These are phyloP conservation scores for Cryptococcus jaspeensis DNA, from an alignment of 1,284 basidiomycete genomes.

Conservation along the genomic window DNA sequence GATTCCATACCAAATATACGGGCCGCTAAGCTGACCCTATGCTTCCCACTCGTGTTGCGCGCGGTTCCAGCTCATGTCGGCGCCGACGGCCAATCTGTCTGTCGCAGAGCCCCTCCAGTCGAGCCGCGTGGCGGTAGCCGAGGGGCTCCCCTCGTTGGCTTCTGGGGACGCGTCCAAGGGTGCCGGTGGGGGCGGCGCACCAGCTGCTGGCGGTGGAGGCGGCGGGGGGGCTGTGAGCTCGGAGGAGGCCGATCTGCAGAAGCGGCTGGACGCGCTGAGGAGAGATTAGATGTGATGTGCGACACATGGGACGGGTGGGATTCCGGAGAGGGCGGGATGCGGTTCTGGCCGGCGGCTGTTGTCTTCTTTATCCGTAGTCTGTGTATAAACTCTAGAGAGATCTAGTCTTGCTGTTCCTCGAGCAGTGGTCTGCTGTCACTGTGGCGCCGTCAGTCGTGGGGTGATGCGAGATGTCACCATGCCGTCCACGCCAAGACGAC, in stretches of 20 bases:
- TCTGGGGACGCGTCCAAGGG: slow-evolving; percentile 51
- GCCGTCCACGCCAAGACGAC: no score
- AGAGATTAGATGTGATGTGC: slow-evolving; percentile 29
- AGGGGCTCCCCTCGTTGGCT: slow-evolving; percentile 60
- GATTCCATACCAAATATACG: neutral
- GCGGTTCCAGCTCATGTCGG: slow-evolving; percentile 67
- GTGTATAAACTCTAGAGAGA: no score
- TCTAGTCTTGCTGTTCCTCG: no score
- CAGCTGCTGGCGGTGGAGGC: slow-evolving; percentile 44
- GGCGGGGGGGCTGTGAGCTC: slow-evolving; percentile 57
- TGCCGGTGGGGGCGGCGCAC: slow-evolving; percentile 32
- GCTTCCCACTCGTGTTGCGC: slow-evolving; percentile 71
- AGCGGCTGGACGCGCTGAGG: slow-evolving; percentile 76
- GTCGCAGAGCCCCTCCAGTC: slow-evolving; percentile 63
- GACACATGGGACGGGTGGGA: neutral
- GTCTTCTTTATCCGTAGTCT: neutral
- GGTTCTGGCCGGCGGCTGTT: neutral
- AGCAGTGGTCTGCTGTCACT: no score
- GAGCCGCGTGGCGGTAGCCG: slow-evolving; percentile 71
- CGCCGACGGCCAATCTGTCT: slow-evolving; percentile 68
- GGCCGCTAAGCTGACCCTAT: neutral
- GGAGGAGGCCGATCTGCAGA: slow-evolving; percentile 86
- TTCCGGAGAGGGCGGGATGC: neutral
- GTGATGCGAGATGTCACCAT: no score
- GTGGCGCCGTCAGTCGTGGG: no score